Base-by-base conservation (phyloP, 2,329 filamentous ascomycete genomes). In the Alternaria infectoria region DNA sequence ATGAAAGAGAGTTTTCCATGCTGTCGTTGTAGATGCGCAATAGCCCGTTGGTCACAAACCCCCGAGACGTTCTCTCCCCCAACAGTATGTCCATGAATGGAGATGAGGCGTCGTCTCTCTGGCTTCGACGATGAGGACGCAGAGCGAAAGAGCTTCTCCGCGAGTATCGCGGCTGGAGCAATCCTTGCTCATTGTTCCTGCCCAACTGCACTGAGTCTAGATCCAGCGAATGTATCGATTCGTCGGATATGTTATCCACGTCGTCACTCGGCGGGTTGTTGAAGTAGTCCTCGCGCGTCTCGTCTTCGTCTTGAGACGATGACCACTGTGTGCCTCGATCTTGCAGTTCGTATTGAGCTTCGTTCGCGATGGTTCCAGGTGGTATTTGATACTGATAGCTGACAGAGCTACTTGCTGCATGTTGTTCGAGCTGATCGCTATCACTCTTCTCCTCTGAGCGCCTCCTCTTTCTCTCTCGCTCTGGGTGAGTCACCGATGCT, bases 1-100 rank as follows among this genome's bases (percentile, higher is more conserved):
- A 86, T 2, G 84, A 83, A 3, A 86, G 71, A 12, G 82, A 83
- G 63, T 85, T 83, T 63, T 87, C 85, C 65, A 86, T 77, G 23
- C 84, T 85, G 64, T 86, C 85, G 63, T 86, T 84, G 67, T 86
- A 87, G 26, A 86, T 83, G 23, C 79, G 79, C 26, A 86, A 71
- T 9, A 86, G 74, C 11, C 74, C 80, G 17, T 81, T 76, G 0
- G 81, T 81, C 45, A 86, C 80, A n/a, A 59, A 60, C 6, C 44
- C 56, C 6, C 36, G 57, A 6, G 61, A 59, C 12, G 26, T 56
- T 10, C 23, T 50, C 23, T 59, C 25, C 7, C 56, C 61, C 81
- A 72, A 21, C 72, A 79, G 50, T 78, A 78, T 54, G 69, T 74
- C 54, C 74, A 68, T 17, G 69, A 74, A 0, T 75, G 67, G 26